phyloP scores from a whole-genome alignment of 2,329 filamentous ascomycete species.

The Colletotrichum magnum region DNA sequence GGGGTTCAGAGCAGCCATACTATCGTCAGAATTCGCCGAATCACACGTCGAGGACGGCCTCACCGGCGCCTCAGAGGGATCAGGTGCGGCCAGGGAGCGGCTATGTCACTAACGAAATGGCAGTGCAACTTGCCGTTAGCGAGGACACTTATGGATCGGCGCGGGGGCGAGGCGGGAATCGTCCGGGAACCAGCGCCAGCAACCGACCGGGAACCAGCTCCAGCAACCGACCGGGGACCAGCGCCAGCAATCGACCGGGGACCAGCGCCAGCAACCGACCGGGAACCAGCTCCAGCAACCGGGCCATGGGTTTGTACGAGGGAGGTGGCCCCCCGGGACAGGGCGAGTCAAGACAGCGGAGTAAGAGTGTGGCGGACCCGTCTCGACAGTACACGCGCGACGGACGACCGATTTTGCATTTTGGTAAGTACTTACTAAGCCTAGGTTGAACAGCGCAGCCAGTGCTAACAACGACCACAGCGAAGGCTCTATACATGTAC shows the following conservation, averaged over 20 bases:
- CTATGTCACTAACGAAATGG: slow-evolving; percentile 70
- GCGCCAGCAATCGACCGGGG: slow-evolving; percentile 58
- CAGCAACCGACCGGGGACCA: slow-evolving; percentile 62
- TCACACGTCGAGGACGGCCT: slow-evolving; percentile 61
- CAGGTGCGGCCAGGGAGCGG: slow-evolving; percentile 66
- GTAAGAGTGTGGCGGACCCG: slow-evolving; percentile 88
- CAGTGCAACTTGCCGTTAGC: slow-evolving; percentile 74
- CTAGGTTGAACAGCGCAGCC: background rate
- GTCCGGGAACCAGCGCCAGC: slow-evolving; percentile 61
- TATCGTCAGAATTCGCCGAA: slow-evolving; percentile 67
- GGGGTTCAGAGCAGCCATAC: slow-evolving; percentile 62
- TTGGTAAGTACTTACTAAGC: slow-evolving; percentile 78
- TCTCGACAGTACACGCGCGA: slow-evolving; percentile 88
- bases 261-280: slow-evolving; percentile 59
- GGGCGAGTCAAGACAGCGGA: slow-evolving; percentile 69
- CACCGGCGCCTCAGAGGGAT: slow-evolving; percentile 64
- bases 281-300: slow-evolving; percentile 59
- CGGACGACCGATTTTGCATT: slow-evolving; percentile 90
- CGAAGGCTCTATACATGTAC: slow-evolving; percentile 94
- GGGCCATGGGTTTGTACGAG: slow-evolving; percentile 71
- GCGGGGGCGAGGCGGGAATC: slow-evolving; percentile 61
- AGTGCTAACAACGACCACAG: slow-evolving; percentile 60
- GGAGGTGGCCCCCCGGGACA: slow-evolving; percentile 56
- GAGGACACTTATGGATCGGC: slow-evolving; percentile 73
- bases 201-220: slow-evolving; percentile 60